phyloP scores from a whole-genome alignment of 257 asterid genomes.

The Solanum appendiculatum region DNA sequence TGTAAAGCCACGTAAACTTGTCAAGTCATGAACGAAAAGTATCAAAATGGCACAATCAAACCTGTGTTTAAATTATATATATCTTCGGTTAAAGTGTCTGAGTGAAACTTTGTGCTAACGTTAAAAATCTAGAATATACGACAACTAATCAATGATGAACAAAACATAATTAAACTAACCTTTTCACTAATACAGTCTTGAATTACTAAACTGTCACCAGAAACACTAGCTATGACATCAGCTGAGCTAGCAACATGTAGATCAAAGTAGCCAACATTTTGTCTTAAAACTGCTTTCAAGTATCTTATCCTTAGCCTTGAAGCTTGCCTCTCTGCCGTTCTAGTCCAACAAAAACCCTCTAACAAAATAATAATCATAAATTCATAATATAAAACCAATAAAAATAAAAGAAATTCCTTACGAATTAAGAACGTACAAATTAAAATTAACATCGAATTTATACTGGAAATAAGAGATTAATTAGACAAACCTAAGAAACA shows the following conservation, averaged over 20 bases:
- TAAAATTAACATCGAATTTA: not conserved
- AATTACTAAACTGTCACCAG: constrained; percentile 64
- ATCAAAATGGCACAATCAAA: too few species aligned
- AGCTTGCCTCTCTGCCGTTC: constrained; percentile 88
- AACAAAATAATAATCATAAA: not conserved
- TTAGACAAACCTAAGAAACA: constrained; percentile 59
- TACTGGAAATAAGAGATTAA: not conserved
- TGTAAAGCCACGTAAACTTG: too few species aligned
- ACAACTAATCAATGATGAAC: too few species aligned
- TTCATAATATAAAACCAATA: not conserved
- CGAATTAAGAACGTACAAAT: not conserved
- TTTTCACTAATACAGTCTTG: constrained; percentile 90
- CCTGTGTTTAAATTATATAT: too few species aligned
- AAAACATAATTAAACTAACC: constrained; percentile 16
- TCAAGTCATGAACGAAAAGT: too few species aligned
- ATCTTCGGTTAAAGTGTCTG: too few species aligned
- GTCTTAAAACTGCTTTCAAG: constrained; percentile 79
- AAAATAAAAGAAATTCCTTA: not conserved
- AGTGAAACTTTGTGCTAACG: too few species aligned
- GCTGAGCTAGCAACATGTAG: constrained; percentile 75
- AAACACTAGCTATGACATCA: constrained; percentile 63
- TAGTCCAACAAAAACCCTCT: constrained; percentile 97
- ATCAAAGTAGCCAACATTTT: constrained; percentile 86
- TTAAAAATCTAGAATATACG: too few species aligned
- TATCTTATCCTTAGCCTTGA: constrained; percentile 56